These are phyloP conservation scores for Mucor circinelloides DNA, from an alignment of 371 early-diverging fungal genomes.

Conservation along the genomic window DNA sequence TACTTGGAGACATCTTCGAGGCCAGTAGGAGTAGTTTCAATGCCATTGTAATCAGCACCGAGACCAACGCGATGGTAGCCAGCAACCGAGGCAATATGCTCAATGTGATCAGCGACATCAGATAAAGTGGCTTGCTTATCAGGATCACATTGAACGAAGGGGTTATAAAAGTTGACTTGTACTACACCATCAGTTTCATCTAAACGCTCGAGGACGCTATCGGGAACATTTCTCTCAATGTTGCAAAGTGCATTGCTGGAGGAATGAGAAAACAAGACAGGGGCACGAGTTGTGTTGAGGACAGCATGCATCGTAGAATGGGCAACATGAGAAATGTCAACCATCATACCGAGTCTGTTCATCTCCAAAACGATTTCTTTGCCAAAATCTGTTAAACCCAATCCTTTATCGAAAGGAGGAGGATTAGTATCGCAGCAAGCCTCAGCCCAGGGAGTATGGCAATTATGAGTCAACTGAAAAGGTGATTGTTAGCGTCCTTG, in stretches of 20 bases:
- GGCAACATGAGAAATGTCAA: constrained; percentile 69
- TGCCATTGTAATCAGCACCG: constrained; percentile 73
- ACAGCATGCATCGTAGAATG: constrained; percentile 66
- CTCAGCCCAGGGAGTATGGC: constrained; percentile 73
- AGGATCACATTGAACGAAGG: constrained; percentile 51
- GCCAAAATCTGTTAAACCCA: constrained; percentile 64
- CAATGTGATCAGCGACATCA: constrained; percentile 66
- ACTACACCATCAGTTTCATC: constrained; percentile 66
- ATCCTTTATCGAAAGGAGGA: constrained; percentile 49
- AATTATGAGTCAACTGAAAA: constrained; percentile 60
- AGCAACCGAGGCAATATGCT: constrained; percentile 54
- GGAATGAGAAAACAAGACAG: constrained; percentile 68
- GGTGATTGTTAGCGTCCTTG: background rate
- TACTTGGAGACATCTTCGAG: constrained; percentile 70
- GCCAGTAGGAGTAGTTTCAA: constrained; percentile 53
- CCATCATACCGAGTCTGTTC: constrained; percentile 75
- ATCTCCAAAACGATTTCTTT: constrained; percentile 59
- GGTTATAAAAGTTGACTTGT: constrained; percentile 64
- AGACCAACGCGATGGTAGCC: constrained; percentile 64
- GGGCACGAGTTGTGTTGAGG: constrained; percentile 55
- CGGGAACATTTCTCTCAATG: constrained; percentile 70
- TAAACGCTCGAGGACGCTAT: constrained; percentile 53
- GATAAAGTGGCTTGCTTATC: constrained; percentile 44
- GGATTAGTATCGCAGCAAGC: constrained; percentile 51
- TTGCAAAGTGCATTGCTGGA: constrained; percentile 57